Evolutionary conservation across 192 early-diverging fungal genomes (phyloP), one percentile per base, ranked within the genome.

Genomic region (Dissophora ornata): DNA sequence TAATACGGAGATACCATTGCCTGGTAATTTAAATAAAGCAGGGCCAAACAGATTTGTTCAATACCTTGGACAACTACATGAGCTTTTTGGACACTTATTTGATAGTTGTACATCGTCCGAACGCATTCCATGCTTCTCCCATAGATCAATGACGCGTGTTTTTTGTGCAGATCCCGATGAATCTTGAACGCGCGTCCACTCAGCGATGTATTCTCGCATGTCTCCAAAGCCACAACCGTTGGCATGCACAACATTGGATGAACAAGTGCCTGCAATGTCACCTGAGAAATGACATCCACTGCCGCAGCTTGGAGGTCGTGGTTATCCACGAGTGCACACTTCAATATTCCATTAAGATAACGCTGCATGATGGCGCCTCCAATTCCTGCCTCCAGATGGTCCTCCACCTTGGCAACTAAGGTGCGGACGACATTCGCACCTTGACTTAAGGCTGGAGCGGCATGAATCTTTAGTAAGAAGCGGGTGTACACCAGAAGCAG

Each of bases 171-270:
- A 36, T 91, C 87, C 34, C 83, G 73, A 66, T 98, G 93, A 28
- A 95, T 77, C 64, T 83, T 83, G 19, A 90, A 80, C 6, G 94
- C 88, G 30, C 91, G 92, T 29, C 85, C 89, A 18, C 93, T 85
- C 16, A 96, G 78, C 2, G 73, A 68, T 0, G 70, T 36, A 60
- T 93, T 86, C 3, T 82, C 70, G 56, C 88, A 88, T 2, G 94
- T 90, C 78, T 96, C 88, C 58, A 98, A 83, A 0, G 97, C 94
- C 30, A 95, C 87, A 47, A 97, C 81, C 18, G 88, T 89, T 16
- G 97, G 95, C 79, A 97, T 90, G 65, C 95, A 98, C 60, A 88
- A 79, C 15, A 93, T 83, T 7, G 97, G 97, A 74, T 97, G 95
- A 11, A 92, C 94, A 21, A 97, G 81, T 0, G 96, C 96, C 67